phyloP scores from a whole-genome alignment of 495 filamentous ascomycete species.

The Endocarpon pusillum region DNA sequence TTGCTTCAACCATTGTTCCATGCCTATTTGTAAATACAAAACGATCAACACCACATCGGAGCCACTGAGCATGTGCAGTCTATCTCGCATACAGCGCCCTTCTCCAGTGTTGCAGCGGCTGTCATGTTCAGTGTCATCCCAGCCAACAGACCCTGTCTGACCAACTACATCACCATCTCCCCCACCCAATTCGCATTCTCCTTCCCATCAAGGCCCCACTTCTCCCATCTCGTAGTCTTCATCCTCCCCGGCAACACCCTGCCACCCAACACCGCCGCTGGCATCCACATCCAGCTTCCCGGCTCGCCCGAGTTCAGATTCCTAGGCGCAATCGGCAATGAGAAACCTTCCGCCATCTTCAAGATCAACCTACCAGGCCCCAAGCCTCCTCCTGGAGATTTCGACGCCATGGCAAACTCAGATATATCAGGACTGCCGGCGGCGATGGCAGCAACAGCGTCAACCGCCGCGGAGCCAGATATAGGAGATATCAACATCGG shows the following conservation, averaged over 20 bases:
- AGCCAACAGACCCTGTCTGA: conserved; percentile 41
- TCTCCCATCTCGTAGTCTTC: conserved; percentile 78
- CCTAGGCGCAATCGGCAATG: conserved; percentile 72
- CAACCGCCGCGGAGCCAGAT: conserved; percentile 3
- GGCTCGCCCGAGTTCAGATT: conserved; percentile 46
- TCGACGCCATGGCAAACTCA: conserved; percentile 5
- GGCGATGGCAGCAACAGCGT: conserved; percentile 15
- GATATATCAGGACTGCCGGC: conserved; percentile 16
- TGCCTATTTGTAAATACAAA: too few relatives aligned
- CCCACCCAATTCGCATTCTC: conserved; percentile 51
- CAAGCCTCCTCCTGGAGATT: too few relatives aligned
- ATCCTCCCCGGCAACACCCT: conserved; percentile 63
- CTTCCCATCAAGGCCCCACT: conserved; percentile 36
- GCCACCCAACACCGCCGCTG: conserved; percentile 61
- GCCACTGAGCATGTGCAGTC: too few relatives aligned
- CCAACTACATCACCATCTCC: conserved; percentile 40
- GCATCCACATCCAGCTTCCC: conserved; percentile 69
- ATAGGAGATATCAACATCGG: conserved; percentile 47
- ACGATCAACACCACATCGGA: too few relatives aligned
- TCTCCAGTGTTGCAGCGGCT: too few relatives aligned
- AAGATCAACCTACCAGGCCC: conserved; percentile 28
- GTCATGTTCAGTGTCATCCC: conserved; percentile 42
- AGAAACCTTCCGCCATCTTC: conserved; percentile 83
- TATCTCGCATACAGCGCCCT: not conserved
- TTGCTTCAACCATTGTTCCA: too few relatives aligned